These are phyloP conservation scores for Podospora pseudoanserina DNA, from an alignment of 495 filamentous ascomycete species.

Conservation along the genomic window DNA sequence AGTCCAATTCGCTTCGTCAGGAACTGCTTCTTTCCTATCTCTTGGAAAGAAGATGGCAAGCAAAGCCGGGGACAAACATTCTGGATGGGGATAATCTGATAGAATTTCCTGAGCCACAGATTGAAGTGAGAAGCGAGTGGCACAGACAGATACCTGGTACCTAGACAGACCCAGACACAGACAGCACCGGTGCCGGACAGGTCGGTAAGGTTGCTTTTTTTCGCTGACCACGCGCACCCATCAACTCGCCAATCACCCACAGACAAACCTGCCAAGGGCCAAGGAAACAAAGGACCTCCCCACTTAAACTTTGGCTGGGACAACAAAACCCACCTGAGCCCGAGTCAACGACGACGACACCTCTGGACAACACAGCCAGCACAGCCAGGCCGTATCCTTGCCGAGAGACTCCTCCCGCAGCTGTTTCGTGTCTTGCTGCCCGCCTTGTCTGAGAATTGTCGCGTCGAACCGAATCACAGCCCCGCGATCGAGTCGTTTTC, in stretches of 20 bases:
- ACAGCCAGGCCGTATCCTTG: slow-evolving; percentile 19
- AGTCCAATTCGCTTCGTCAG: not conserved
- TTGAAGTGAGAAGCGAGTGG: not conserved
- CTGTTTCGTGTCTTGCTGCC: slow-evolving; percentile 3
- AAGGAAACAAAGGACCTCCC: slow-evolving; percentile 22
- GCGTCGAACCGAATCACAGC: slow-evolving; percentile 10
- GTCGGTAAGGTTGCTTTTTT: not conserved
- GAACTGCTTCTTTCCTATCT: not conserved
- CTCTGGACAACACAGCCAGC: slow-evolving; percentile 20
- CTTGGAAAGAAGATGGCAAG: not conserved
- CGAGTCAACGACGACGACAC: slow-evolving; percentile 30
- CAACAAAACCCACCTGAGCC: slow-evolving; percentile 23
- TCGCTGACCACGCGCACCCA: not conserved
- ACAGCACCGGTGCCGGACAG: not conserved
- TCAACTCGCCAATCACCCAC: not conserved
- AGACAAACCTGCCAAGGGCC: not conserved
- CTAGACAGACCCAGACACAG: not conserved
- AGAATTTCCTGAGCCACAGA: not conserved
- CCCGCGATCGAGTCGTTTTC: slow-evolving; percentile 6
- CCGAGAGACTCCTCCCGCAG: slow-evolving; percentile 16
- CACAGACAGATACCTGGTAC: not conserved
- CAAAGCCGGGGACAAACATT: not conserved
- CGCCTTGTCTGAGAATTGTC: slow-evolving; percentile 18
- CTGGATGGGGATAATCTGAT: not conserved
- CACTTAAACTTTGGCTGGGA: slow-evolving; percentile 34